Conservation (phyloP, 164 flowering plant genomes). For the Dillenia turbinata region DNA sequence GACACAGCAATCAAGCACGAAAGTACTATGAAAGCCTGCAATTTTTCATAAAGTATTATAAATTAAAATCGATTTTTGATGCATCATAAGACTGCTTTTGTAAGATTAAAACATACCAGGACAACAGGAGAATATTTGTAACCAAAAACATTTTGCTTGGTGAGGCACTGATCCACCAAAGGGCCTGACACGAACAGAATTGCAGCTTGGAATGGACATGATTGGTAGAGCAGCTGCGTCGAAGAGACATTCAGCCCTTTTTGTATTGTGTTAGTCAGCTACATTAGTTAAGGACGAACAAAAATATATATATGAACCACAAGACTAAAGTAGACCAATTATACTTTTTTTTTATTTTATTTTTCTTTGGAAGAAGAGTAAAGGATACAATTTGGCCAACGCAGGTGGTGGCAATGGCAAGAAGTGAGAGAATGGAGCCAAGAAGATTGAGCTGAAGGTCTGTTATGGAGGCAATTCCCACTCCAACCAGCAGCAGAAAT, state of each 20-base stretch:
- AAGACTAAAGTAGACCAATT: too few species aligned
- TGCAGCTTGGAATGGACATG: constrained; percentile 97
- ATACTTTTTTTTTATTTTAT: background rate
- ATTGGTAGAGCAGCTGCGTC: constrained; percentile 90
- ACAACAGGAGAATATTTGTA: constrained; percentile 70
- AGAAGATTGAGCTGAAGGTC: constrained; percentile 92
- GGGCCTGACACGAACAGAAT: constrained; percentile 92
- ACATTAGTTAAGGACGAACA: constrained; percentile 26
- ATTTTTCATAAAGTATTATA: background rate
- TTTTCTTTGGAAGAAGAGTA: background rate
- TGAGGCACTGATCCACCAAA: constrained; percentile 76
- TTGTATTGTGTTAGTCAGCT: constrained; percentile 97
- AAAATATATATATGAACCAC: background rate
- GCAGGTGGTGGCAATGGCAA: constrained; percentile 95
- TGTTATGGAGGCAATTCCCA: constrained; percentile 91
- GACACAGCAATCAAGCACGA: constrained; percentile 87
- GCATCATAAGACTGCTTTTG: too few species aligned
- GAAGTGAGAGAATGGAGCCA: constrained; percentile 74
- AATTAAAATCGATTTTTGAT: background rate
- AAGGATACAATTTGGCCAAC: constrained; percentile 97
- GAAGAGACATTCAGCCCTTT: constrained; percentile 89
- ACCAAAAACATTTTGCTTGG: constrained; percentile 81
- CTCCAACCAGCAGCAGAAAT: constrained; percentile 70
- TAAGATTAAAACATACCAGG: constrained; percentile 40
- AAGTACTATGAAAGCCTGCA: constrained; percentile 75